Conservation (phyloP, 2,329 filamentous ascomycete species). For the Xenoacremonium recifei region DNA sequence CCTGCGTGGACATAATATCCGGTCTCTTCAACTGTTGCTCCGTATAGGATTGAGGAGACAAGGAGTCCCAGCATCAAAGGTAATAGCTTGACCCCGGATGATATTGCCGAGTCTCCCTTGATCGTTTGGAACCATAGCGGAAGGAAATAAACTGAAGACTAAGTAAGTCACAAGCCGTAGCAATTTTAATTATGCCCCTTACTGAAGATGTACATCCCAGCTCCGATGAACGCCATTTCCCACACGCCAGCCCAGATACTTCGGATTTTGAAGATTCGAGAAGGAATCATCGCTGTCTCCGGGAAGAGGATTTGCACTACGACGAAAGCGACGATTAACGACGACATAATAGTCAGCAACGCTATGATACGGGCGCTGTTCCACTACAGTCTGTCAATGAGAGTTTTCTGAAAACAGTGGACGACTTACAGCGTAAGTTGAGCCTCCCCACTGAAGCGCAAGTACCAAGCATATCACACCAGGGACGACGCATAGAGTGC, state of each 20-base stretch:
- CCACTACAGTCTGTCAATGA: too few species aligned
- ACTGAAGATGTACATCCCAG: conserved; percentile 48
- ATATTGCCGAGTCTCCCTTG: conserved; percentile 44
- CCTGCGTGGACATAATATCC: conserved; percentile 39
- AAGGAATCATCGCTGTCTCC: conserved; percentile 42
- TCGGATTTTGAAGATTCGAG: conserved; percentile 39
- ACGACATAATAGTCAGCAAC: conserved; percentile 43
- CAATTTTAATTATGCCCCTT: too few species aligned
- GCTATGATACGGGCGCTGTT: conserved; percentile 43
- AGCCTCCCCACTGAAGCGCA: conserved; percentile 54
- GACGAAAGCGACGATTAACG: conserved; percentile 43
- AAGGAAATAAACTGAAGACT: conserved; percentile 49
- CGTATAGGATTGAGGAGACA: conserved; percentile 41
- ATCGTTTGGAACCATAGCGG: conserved; percentile 52
- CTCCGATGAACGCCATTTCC: conserved; percentile 45
- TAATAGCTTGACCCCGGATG: conserved; percentile 50
- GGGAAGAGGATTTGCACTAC: conserved; percentile 39
- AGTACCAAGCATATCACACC: conserved; percentile 50
- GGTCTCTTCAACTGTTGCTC: conserved; percentile 35
- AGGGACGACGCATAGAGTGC: conserved; percentile 45
- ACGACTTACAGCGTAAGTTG: conserved; percentile 41
- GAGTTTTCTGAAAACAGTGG: too few species aligned
- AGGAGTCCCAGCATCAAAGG: conserved; percentile 48
- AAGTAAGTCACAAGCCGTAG: too few species aligned
- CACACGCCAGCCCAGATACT: conserved; percentile 35